Evolutionary conservation across 2,329 filamentous ascomycete species (phyloP), one percentile per base, ranked within the genome.

Genomic region (Trichoderma breve): DNA sequence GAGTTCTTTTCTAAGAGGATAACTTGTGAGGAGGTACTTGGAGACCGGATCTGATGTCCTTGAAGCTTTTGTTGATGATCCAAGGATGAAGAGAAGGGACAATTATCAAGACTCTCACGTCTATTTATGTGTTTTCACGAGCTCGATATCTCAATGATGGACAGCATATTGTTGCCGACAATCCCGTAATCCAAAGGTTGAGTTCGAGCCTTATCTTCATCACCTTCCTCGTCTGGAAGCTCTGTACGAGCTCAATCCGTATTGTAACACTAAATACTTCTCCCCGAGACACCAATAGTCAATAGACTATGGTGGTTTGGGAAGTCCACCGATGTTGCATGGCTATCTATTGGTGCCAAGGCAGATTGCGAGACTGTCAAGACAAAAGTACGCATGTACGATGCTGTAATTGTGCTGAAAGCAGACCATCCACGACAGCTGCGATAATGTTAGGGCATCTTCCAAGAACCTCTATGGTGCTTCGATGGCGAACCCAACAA

Each of bases 181-280:
- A 32, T 32, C 4, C 26, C 28, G 11, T 36, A 18, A 4, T 39
- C 21, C 30, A 24, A 24, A 32, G 4, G 21, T 24, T 36, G 63
- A 66, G 15, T 15, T 8, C 43, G 9, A 51, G 32, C 11, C 71
- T 64, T 60, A 55, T 72, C 57, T 28, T 30, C 65, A 34, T 58
- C 58, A 64, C 71, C 66, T 72, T 72, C 71, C 71, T 61, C 7
- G 71, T 72, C 30, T n/a, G 71, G 71, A 39, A 68, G 30, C 39
- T 68, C 47, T 71, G 51, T 53, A 39, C 55, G 43, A 70, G 67
- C 61, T 51, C 28, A 60, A n/a, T 26, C 47, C 34, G 6, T 36
- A 24, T 47, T 65, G 69, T 66, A 71, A 60, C 61, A 63, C 69
- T 34, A 24, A 55, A 43, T 63, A 51, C 36, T 47, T 53, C 47